Evolutionary conservation across 108 stramenopile species (phyloP), one percentile per base, ranked within the genome.

Genomic region (Licmophora abbreviata): DNA sequence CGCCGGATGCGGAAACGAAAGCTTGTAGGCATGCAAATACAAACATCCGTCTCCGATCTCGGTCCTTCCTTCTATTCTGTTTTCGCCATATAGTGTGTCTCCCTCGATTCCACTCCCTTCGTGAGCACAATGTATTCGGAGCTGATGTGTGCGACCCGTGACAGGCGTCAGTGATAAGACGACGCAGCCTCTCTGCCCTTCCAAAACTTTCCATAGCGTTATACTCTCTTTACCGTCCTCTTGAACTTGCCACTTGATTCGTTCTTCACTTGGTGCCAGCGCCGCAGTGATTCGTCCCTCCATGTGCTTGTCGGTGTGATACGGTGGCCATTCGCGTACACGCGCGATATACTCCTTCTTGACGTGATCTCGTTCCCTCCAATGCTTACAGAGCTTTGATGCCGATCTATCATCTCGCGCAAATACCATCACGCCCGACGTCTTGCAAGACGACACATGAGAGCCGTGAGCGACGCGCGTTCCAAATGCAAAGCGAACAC

Each of bases 111-210:
- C 77, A 41, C 63, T 66, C 9, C 77, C 69, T 37, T 75, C 49
- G 5, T 46, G 57, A 26, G 79, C 66, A 37, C 71, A 77, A 66
- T 95, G 94, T 28, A 95, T 51, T 25, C 94, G 64, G 18, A 95
- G 69, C 64, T 95, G 92, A 64, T 93, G 94, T 3, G 92, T 81
- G 14, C 94, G 47, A 9, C 83, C 83, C 29, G 77, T 75, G 29
- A 73, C 15, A 26, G 86, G 86, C 11, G 14, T 51, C n/a, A 74
- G 48, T 17, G 24, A 44, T 26, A 6, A 63, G 11, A 7, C 38
- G 18, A 48, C n/a, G 15, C 23, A 20, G 31, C 35, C 33, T 46
- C 43, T 14, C 33, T 32, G 26, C 35, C 24, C 47, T 31, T 44
- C 15, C 30, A n/a, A 28, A 41, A 73, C 29, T 37, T 64, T 63